Evolutionary conservation across 1,139 yeast genomes (phyloP).

Genomic region (Protomyces arabidopsidicola): DNA sequence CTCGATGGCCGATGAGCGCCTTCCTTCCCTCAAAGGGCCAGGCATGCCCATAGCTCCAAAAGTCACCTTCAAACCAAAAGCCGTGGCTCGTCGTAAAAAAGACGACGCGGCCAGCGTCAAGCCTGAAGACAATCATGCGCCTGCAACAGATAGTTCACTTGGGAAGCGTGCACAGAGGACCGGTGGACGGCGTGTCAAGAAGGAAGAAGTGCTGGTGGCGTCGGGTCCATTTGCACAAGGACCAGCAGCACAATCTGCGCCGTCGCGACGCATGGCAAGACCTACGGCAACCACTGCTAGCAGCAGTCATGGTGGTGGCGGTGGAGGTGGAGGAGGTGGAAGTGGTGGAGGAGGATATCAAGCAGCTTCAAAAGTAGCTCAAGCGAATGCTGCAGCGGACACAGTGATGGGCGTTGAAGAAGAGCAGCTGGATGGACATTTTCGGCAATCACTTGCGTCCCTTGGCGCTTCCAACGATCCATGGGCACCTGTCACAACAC

Average conservation of each 20-base stretch:
- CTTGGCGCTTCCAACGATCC: neutral
- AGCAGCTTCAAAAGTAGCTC: neutral
- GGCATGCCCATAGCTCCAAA: slow-evolving; percentile 6
- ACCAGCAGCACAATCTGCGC: slow-evolving; percentile 9
- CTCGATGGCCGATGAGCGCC: slow-evolving; percentile 5
- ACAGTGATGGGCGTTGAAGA: neutral
- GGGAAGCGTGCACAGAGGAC: slow-evolving; percentile 1
- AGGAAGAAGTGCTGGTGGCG: slow-evolving; percentile 27
- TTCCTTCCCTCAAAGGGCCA: slow-evolving; percentile 11
- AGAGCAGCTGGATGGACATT: neutral
- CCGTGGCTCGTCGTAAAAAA: slow-evolving; percentile 17
- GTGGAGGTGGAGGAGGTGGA: slow-evolving; percentile 11
- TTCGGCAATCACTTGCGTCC: neutral
- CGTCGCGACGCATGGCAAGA: neutral
- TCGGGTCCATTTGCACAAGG: slow-evolving; percentile 27
- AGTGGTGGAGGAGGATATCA: neutral
- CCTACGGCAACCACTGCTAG: neutral
- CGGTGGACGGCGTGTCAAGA: slow-evolving; percentile 49
- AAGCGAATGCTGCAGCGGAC: neutral
- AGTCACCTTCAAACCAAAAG: slow-evolving; percentile 21
- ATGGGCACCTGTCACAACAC: neutral
- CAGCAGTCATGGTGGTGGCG: slow-evolving; percentile 4
- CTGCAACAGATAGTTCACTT: neutral
- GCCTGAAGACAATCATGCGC: neutral
- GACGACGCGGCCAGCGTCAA: slow-evolving; percentile 3